phyloP scores from a whole-genome alignment of 225 moss, liverwort and hornwort species.

The Neckera pumila region DNA sequence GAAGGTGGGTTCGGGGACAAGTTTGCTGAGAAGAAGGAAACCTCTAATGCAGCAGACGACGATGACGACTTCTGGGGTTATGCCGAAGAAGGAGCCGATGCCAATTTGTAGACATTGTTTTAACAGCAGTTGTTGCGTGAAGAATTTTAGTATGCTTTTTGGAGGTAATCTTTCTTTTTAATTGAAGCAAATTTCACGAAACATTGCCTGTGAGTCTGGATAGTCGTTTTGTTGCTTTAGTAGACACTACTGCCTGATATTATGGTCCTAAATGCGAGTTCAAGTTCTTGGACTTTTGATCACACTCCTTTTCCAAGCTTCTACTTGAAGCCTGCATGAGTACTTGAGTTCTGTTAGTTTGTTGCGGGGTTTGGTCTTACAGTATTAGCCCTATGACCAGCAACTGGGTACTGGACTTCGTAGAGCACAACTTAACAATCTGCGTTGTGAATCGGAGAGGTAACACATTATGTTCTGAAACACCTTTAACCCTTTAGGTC shows the following conservation, averaged over 20 bases:
- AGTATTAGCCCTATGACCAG: background rate
- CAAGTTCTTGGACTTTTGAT: background rate
- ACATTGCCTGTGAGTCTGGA: background rate
- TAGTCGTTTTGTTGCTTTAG: background rate
- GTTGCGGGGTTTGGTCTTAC: background rate
- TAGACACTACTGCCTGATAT: background rate
- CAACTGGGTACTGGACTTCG: background rate
- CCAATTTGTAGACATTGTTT: conserved; percentile 12
- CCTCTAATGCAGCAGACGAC: conserved; percentile 11
- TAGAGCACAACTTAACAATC: background rate
- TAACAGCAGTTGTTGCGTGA: background rate
- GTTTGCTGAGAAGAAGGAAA: conserved; percentile 38
- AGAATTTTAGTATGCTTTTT: background rate
- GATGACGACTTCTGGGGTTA: conserved; percentile 64
- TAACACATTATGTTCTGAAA: background rate
- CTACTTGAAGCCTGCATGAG: background rate
- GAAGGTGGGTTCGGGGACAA: conserved; percentile 39
- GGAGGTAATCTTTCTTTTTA: background rate
- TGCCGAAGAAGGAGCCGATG: conserved; percentile 50
- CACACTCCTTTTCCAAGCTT: background rate
- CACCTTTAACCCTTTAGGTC: too few species aligned
- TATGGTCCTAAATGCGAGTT: background rate
- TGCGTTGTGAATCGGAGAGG: background rate
- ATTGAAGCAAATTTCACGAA: background rate
- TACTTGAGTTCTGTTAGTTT: background rate